Conservation (phyloP, 139 green algal genomes). For the Desmodesmus armatus region DNA sequence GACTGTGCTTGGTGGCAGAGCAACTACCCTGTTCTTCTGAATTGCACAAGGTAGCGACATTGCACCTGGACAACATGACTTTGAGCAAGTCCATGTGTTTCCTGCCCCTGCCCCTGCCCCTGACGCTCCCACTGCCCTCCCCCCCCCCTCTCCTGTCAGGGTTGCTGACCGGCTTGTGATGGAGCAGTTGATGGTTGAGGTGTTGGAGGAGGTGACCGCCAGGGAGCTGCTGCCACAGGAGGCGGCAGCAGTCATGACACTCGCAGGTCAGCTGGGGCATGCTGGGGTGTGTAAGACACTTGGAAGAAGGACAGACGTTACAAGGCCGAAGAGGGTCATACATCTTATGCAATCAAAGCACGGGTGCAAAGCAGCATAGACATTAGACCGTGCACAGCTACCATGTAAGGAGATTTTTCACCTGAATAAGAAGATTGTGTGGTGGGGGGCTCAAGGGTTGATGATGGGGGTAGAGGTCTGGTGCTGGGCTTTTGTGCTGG, state of each 20-base stretch:
- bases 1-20: background rate
- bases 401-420: too few species aligned
- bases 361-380: too few species aligned
- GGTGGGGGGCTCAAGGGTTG: background rate
- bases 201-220: constrained; percentile 25
- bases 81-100: background rate
- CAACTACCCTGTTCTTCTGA: background rate
- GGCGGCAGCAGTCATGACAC: constrained; percentile 33
- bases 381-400: too few species aligned
- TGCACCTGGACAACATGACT: background rate
- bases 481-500: background rate
- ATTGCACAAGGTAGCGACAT: background rate
- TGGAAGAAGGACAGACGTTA: too few species aligned
- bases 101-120: background rate
- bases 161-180: constrained; percentile 40
- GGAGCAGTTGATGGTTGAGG: constrained; percentile 36
- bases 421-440: background rate
- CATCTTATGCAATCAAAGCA: too few species aligned
- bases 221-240: background rate
- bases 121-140: too few species aligned
- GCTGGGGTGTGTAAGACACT: too few species aligned
- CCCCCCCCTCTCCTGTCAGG: too few species aligned
- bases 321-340: too few species aligned
- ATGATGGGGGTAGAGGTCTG: background rate
- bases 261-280: background rate